Evolutionary conservation across 129 eudicot genomes (phyloP).

Genomic region (Tanacetum coccineum): DNA sequence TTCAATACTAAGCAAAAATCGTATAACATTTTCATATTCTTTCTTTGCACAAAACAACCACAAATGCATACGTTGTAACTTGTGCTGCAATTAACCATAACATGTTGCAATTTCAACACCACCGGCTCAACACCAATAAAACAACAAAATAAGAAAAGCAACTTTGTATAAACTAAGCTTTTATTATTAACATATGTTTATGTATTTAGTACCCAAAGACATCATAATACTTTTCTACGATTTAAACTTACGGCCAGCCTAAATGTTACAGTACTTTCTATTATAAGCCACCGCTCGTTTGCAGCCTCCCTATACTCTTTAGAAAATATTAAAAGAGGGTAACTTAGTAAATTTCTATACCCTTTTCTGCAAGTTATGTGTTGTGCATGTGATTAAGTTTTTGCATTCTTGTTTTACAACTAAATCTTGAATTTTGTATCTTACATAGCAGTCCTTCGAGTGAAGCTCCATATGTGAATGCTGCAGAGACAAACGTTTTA

Average conservation of each 20-base stretch:
- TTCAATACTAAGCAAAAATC: neutral
- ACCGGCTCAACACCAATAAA: neutral
- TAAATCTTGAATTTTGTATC: no score
- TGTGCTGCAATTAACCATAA: neutral
- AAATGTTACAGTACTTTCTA: conserved; percentile 23
- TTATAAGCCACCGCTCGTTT: conserved; percentile 22
- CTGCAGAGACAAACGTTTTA: no score
- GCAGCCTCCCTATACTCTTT: conserved; percentile 27
- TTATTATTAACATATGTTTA: conserved; percentile 23
- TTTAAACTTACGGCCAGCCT: conserved; percentile 17
- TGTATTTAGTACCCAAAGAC: conserved; percentile 19
- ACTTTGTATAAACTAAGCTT: conserved; percentile 8
- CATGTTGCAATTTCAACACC: neutral
- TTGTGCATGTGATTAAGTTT: no score
- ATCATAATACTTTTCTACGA: conserved; percentile 23
- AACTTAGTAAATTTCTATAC: conserved; percentile 20
- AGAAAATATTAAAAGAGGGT: conserved; percentile 9
- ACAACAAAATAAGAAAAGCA: conserved; percentile 2
- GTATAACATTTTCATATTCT: neutral
- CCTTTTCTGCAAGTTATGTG: conserved; percentile 35
- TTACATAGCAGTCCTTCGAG: no score
- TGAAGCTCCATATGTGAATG: no score
- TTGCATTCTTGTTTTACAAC: no score
- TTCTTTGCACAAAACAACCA: neutral
- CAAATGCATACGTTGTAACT: neutral